phyloP scores from a whole-genome alignment of 2,329 filamentous ascomycete species.

The Paecilomyces sp. region DNA sequence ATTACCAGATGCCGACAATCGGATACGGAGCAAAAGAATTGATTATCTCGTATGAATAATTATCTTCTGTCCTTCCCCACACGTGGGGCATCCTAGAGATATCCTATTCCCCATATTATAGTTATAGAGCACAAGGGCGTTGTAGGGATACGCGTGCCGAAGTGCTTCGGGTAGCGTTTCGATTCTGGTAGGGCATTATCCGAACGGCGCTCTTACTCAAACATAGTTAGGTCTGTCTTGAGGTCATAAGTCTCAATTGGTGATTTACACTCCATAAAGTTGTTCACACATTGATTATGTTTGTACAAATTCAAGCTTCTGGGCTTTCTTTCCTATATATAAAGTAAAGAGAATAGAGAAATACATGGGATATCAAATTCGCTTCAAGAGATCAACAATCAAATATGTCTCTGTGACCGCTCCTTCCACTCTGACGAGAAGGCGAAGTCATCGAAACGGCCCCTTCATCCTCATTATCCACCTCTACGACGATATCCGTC shows the following conservation, averaged over 20 bases:
- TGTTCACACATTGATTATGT: no score
- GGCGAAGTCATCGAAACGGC: not conserved
- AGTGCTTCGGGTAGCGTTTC: not conserved
- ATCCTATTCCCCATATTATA: not conserved
- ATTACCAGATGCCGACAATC: not conserved
- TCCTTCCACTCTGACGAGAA: not conserved
- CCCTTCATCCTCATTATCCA: slow-evolving; percentile 10
- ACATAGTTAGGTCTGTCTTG: not conserved
- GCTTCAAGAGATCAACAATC: not conserved
- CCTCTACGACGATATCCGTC: slow-evolving; percentile 24
- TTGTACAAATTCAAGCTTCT: no score
- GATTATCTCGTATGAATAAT: not conserved
- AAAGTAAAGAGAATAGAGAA: not conserved
- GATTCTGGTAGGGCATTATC: not conserved
- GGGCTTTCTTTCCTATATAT: not conserved
- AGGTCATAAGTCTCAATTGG: no score
- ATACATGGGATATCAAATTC: not conserved
- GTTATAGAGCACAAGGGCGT: not conserved
- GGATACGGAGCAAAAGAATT: not conserved
- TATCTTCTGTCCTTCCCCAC: not conserved
- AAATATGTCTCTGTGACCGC: not conserved
- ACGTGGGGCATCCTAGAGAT: not conserved
- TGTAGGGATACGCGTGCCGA: not conserved
- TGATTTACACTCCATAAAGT: no score
- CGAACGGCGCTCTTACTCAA: not conserved